Conservation (phyloP, 2,329 filamentous ascomycete genomes). For the Trichoderma pleuroti region DNA sequence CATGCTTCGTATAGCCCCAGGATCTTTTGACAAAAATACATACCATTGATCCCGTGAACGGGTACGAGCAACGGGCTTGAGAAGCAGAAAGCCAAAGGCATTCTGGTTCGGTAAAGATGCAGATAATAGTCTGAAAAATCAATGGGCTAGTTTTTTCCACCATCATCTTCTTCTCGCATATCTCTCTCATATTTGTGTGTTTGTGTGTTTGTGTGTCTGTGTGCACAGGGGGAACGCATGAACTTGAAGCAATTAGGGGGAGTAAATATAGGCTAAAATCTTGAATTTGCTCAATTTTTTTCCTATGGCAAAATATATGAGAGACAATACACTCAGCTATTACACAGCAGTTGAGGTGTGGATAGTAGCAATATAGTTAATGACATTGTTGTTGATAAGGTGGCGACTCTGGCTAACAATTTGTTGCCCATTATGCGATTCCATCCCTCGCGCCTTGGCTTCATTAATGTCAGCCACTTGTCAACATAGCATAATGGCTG, state of each 20-base stretch:
- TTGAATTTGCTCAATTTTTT: neutral
- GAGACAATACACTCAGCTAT: neutral
- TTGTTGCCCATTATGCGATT: neutral
- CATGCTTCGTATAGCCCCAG: neutral
- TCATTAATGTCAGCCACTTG: conserved; percentile 13
- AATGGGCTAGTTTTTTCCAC: neutral
- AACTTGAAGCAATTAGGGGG: neutral
- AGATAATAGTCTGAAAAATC: neutral
- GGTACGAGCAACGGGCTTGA: neutral
- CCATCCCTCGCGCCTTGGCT: neutral
- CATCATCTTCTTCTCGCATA: neutral
- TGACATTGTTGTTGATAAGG: neutral
- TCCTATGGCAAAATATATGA: neutral
- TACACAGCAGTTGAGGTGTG: neutral
- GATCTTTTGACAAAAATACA: neutral
- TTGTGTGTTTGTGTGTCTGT: neutral
- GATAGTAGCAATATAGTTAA: neutral
- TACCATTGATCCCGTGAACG: neutral
- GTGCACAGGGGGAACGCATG: neutral
- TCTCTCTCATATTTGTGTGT: neutral
- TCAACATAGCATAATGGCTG: conserved; percentile 7
- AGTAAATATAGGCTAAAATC: neutral
- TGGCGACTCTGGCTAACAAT: neutral
- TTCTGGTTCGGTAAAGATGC: neutral
- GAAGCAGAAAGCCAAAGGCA: neutral